Conservation (phyloP, 2,329 filamentous ascomycete genomes). For the Alternaria postmessia region DNA sequence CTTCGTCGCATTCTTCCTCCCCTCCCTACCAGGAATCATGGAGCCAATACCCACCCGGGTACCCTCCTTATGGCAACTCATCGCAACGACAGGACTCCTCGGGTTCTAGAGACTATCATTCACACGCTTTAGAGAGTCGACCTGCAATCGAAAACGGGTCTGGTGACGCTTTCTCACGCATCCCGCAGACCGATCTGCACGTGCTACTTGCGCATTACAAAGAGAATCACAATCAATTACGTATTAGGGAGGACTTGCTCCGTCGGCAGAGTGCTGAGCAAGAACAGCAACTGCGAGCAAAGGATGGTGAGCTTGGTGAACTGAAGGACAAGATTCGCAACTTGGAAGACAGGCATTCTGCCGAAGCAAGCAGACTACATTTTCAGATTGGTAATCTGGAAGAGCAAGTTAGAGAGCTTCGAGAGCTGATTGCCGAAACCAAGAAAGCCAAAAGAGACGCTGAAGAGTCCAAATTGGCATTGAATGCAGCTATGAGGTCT, state of each 20-base stretch:
- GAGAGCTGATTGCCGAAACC: conserved; percentile 55
- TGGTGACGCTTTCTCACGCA: conserved; percentile 49
- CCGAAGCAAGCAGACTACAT: conserved; percentile 60
- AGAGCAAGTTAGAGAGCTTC: conserved; percentile 61
- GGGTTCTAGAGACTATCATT: conserved; percentile 45
- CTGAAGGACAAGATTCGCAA: conserved; percentile 61
- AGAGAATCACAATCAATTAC: conserved; percentile 60
- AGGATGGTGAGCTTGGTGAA: conserved; percentile 62
- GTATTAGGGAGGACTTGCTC: conserved; percentile 58
- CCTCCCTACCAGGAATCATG: conserved; percentile 49
- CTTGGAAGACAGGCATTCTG: conserved; percentile 59
- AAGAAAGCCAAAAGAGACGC: conserved; percentile 54
- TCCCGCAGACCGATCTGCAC: conserved; percentile 50
- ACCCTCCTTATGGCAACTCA: conserved; percentile 46
- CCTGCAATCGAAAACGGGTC: conserved; percentile 48
- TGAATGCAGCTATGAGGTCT: conserved; percentile 45
- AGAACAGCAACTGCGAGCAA: conserved; percentile 60
- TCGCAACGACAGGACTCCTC: conserved; percentile 50
- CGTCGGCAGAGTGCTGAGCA: conserved; percentile 60
- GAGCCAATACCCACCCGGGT: conserved; percentile 47
- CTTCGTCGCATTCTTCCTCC: conserved; percentile 47
- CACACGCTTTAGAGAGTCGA: conserved; percentile 41
- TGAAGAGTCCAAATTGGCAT: conserved; percentile 39
- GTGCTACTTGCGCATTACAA: conserved; percentile 56
- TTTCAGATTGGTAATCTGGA: conserved; percentile 61